Evolutionary conservation across 495 filamentous ascomycete species (phyloP).

Genomic region (Platismatia glauca): DNA sequence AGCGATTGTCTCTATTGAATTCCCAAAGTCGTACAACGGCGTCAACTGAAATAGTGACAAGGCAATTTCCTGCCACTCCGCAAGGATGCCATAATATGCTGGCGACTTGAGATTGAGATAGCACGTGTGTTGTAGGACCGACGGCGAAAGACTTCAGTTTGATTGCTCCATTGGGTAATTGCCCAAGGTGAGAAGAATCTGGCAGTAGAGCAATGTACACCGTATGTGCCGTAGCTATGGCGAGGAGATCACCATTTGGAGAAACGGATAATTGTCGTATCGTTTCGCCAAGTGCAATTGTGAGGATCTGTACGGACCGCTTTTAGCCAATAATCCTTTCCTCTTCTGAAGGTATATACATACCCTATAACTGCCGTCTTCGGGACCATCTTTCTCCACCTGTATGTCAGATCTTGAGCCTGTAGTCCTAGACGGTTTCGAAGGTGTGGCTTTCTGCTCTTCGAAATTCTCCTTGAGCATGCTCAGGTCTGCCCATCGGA

Average conservation of each 20-base stretch:
- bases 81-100: conserved; percentile 84
- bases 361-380: conserved; percentile 23
- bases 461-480: conserved; percentile 66
- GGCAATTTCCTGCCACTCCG: conserved; percentile 56
- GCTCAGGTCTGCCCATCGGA: conserved; percentile 74
- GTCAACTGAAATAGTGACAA: conserved; percentile 79
- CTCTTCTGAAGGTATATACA: background rate
- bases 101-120: conserved; percentile 64
- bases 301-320: conserved; percentile 37
- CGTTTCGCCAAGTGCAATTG: conserved; percentile 59
- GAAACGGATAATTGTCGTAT: conserved; percentile 78
- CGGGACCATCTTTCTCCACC: conserved; percentile 17
- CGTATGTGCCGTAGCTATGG: conserved; percentile 74
- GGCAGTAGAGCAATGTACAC: conserved; percentile 74
- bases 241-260: conserved; percentile 67
- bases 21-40: conserved; percentile 85
- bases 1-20: conserved; percentile 64
- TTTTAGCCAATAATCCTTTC: background rate
- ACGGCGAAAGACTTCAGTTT: conserved; percentile 75
- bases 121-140: conserved; percentile 80
- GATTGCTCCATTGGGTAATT: conserved; percentile 48
- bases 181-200: conserved; percentile 60
- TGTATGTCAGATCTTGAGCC: background rate
- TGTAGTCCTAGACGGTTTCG: conserved; percentile 16
- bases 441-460: conserved; percentile 33